Base-by-base conservation (phyloP, 768 basidiomycete genomes). In the Suillus occidentalis region DNA sequence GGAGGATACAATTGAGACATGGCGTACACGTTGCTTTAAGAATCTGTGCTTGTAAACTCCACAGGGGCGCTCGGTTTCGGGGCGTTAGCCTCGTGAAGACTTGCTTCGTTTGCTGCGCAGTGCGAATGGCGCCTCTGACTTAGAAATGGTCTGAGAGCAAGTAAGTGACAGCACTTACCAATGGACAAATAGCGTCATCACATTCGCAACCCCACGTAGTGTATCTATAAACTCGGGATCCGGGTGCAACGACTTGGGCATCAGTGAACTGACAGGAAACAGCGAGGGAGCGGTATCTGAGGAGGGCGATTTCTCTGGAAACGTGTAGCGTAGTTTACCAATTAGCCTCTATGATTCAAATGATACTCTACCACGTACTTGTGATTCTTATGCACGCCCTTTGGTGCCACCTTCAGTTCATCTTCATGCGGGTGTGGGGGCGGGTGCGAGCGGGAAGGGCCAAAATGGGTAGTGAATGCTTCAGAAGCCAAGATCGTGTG, bases 61-160 rank as follows among this genome's bases (percentile, higher is more conserved):
- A 84, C 76, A 1, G 95, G 94, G 0, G 92, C 92, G 70, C 92
- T 94, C 8, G 94, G 88, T 67, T 83, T 87, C 0, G 90, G 89
- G 13, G 91, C 88, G 65, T 83, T 87, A 3, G 85, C 89, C 70
- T 99, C 97, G n/a, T 89, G 83, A 66, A 99, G 76, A 73, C 92
- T 94, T 0, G 97, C 97, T 73, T 98, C 95, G 60, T 99, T 99
- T 0, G 97, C 97, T 22, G 97, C 92, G 65, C 83, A 5, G 53
- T 55, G 53, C 20, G 12, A 55, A 34, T 34, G 20, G 3, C 53
- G 12, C 20, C 10, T 52, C n/a, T 31, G 28, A 7, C 14, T 25
- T n/a, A n/a, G 14, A 39, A 53, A 6, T 1, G 34, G 13, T 39
- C 53, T 20, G 10, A 56, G 20, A 36, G 8, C 3, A 37, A 56